Conservation (phyloP, 1,139 yeast species). For the Candida tunisiensis region DNA sequence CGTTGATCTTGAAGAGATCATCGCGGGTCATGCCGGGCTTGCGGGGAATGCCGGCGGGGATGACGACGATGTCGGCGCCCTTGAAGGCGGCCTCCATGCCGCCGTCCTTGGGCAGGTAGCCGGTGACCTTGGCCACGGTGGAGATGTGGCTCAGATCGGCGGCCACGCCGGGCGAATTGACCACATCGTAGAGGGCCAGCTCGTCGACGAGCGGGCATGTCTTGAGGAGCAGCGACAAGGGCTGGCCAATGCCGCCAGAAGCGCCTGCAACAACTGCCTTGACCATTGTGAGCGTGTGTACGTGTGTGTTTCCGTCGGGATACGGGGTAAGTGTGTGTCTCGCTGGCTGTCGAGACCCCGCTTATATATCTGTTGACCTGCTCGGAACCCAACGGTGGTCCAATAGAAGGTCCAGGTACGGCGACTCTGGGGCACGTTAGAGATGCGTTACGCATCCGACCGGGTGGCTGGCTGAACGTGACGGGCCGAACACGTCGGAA, state of each 20-base stretch:
- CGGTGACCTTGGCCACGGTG: slow-evolving; percentile 55
- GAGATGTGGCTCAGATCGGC: slow-evolving; percentile 85
- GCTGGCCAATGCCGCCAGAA: slow-evolving; percentile 66
- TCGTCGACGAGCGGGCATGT: slow-evolving; percentile 40
- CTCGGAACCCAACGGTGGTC: no score
- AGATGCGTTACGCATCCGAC: no score
- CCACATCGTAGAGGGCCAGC: slow-evolving; percentile 73
- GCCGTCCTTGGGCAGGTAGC: slow-evolving; percentile 48
- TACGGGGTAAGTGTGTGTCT: no score
- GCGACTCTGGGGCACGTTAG: no score
- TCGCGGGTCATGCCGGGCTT: slow-evolving; percentile 99
- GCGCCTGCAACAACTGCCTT: slow-evolving; percentile 26
- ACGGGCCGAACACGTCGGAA: no score
- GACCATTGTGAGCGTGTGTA: slow-evolving; percentile 12
- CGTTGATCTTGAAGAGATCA: slow-evolving; percentile 85
- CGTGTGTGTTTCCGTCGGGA: background rate
- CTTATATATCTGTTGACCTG: no score
- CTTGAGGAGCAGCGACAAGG: slow-evolving; percentile 72
- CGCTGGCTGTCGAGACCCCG: no score
- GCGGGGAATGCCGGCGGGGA: slow-evolving; percentile 96
- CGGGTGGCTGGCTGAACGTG: no score
- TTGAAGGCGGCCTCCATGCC: slow-evolving; percentile 43
- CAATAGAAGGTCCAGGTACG: no score
- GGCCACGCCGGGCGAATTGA: slow-evolving; percentile 84
- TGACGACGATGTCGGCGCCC: slow-evolving; percentile 62